Base-by-base conservation (phyloP, 495 filamentous ascomycete species). In the Xylaria acuta region DNA sequence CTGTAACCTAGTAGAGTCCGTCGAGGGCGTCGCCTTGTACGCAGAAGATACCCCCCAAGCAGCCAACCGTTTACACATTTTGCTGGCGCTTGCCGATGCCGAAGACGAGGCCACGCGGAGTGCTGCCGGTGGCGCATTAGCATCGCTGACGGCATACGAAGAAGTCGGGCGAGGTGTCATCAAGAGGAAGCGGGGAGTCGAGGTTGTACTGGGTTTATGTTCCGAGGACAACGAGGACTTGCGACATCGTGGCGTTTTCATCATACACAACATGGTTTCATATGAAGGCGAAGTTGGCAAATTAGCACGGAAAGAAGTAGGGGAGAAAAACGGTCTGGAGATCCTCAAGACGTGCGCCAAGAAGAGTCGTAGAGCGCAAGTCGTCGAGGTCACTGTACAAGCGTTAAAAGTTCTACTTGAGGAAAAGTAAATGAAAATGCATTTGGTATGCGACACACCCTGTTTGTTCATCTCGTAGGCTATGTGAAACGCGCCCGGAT, bases 81-180 rank as follows among this genome's bases (percentile, higher is more conserved):
- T 99, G 14, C 87, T 97, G 18, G 95, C 95, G 5, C 87, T 98
- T 27, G 90, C 93, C 5, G 95, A 98, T 76, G 89, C 91, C 1
- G 92, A 97, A 67, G 94, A 97, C 75, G 78, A 86, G 36, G 89
- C 87, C 12, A 97, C 95, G 6, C 84, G 95, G 59, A 88, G 89
- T 69, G 96, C 94, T 0, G 94, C 96, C 5, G 95, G 94, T 12
- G 96, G 96, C 0, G 95, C 93, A 0, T 77, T 99, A 64, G 96
- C 96, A 18, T 91, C 91, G 83, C 77, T 99, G 70, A 93, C 93
- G 0, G 90, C 91, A 62, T 94, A 89, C 74, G 93, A 95, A 72
- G 86, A 84, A 1, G 90, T 90, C 0, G 91, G 95, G 20, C 84
- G 88, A 38, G 90, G 86, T 2, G 84, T 98, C 34, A 72, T 95